phyloP scores from a whole-genome alignment of 331 rosid species.

The Cydonia oblonga region DNA sequence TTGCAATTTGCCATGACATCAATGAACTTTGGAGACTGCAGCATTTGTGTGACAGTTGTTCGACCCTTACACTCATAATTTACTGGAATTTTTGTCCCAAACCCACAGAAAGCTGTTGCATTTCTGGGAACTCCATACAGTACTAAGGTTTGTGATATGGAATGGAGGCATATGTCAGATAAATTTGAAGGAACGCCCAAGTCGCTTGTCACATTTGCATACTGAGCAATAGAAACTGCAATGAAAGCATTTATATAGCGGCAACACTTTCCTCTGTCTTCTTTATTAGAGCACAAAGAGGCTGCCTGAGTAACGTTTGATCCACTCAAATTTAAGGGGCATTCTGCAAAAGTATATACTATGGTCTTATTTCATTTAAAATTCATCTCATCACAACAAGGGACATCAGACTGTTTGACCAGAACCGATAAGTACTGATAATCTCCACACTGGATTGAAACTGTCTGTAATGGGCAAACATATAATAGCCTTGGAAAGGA shows the following conservation, averaged over 20 bases:
- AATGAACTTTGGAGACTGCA: constrained; percentile 64
- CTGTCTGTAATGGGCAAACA: neutral
- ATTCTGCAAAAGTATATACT: constrained; percentile 44
- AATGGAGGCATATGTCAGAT: constrained; percentile 56
- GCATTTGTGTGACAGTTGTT: constrained; percentile 67
- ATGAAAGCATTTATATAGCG: constrained; percentile 84
- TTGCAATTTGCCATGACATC: constrained; percentile 54
- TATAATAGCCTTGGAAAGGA: neutral
- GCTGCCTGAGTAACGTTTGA: constrained; percentile 76
- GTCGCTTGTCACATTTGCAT: constrained; percentile 66
- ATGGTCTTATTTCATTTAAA: neutral
- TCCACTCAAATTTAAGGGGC: constrained; percentile 72
- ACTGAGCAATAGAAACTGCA: constrained; percentile 73
- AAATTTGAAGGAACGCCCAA: constrained; percentile 65
- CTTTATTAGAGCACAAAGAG: constrained; percentile 55
- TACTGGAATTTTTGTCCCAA: constrained; percentile 77
- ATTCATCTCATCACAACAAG: neutral
- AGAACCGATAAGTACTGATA: neutral
- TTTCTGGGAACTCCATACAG: constrained; percentile 64
- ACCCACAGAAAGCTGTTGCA: constrained; percentile 73
- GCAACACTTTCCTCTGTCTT: constrained; percentile 82
- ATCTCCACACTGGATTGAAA: neutral
- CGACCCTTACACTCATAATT: constrained; percentile 81
- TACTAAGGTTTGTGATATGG: constrained; percentile 55
- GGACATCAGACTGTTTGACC: neutral